These are phyloP conservation scores for Diaporthe nobilis DNA, from an alignment of 2,329 filamentous ascomycete genomes.

Conservation along the genomic window DNA sequence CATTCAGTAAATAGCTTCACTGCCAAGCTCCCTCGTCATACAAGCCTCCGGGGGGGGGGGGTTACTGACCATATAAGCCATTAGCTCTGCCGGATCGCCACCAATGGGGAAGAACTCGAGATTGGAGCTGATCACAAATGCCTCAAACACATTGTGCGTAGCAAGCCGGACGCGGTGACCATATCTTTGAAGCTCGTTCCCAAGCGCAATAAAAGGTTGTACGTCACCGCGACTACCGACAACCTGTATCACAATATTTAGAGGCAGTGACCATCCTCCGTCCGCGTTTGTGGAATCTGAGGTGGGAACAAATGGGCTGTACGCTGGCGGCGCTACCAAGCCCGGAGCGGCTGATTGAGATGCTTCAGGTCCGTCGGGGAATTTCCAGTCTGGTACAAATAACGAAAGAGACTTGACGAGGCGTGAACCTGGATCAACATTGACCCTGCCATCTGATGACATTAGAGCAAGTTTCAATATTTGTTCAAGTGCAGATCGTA, in stretches of 20 bases:
- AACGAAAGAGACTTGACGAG: slow-evolving; percentile 14
- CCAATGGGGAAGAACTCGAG: slow-evolving; percentile 9
- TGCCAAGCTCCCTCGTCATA: neutral
- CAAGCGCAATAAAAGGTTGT: slow-evolving; percentile 7
- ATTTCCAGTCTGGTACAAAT: slow-evolving; percentile 15
- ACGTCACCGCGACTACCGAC: slow-evolving; percentile 10
- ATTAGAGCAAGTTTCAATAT: neutral
- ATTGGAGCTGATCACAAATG: neutral
- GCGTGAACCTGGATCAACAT: slow-evolving; percentile 4
- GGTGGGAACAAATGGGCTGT: neutral
- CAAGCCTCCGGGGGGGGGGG: neutral
- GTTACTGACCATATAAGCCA: slow-evolving; percentile 19
- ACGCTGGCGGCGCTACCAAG: neutral
- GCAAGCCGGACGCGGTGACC: neutral
- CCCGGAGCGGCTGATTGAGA: neutral
- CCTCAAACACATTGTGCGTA: neutral
- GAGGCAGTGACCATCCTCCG: neutral
- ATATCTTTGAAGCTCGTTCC: slow-evolving; percentile 7
- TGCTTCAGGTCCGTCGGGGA: neutral
- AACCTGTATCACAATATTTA: slow-evolving; percentile 7
- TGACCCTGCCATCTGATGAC: slow-evolving; percentile 1
- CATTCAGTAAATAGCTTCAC: neutral
- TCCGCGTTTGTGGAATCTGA: neutral
- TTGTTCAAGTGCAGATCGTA: neutral
- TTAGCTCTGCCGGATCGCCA: neutral